Evolutionary conservation across 768 basidiomycete species (phyloP).

Genomic region (Butyriboletus loyo): DNA sequence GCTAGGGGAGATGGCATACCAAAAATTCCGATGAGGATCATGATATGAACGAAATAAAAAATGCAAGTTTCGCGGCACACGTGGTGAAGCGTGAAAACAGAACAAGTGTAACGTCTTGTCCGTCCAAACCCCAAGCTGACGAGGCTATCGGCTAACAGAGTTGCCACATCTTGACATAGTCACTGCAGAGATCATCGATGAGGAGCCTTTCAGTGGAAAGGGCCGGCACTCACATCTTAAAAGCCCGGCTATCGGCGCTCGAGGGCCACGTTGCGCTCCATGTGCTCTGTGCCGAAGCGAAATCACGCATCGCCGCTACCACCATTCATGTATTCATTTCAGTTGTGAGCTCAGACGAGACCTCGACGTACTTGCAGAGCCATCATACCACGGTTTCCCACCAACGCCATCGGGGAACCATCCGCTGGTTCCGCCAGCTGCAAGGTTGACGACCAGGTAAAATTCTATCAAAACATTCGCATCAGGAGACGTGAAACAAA

Average conservation of each 20-base stretch:
- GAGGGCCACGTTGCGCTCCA: slow-evolving; percentile 80
- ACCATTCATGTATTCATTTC: not conserved
- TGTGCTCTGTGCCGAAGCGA: slow-evolving; percentile 53
- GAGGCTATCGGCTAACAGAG: slow-evolving; percentile 17
- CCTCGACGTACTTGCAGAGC: slow-evolving; percentile 42
- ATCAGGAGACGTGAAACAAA: not conserved
- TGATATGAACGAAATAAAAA: not conserved
- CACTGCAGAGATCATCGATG: slow-evolving; percentile 9
- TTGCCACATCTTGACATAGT: slow-evolving; percentile 35
- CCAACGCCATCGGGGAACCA: slow-evolving; percentile 49
- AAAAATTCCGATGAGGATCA: not conserved
- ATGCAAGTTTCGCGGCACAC: not conserved
- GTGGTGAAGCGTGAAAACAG: not conserved
- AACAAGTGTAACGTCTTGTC: not conserved
- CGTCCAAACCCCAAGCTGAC: not conserved
- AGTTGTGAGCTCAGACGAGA: slow-evolving; percentile 17
- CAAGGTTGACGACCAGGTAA: slow-evolving; percentile 78
- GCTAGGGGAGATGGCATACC: not conserved
- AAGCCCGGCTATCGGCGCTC: slow-evolving; percentile 55
- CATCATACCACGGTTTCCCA: slow-evolving; percentile 58
- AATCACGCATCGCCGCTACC: slow-evolving; percentile 67
- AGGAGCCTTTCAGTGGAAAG: not conserved
- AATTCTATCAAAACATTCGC: slow-evolving; percentile 49
- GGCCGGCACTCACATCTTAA: slow-evolving; percentile 53
- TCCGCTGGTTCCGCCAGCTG: slow-evolving; percentile 77